phyloP scores from a whole-genome alignment of 2,329 filamentous ascomycete species.

The Cladosporium halotolerans region DNA sequence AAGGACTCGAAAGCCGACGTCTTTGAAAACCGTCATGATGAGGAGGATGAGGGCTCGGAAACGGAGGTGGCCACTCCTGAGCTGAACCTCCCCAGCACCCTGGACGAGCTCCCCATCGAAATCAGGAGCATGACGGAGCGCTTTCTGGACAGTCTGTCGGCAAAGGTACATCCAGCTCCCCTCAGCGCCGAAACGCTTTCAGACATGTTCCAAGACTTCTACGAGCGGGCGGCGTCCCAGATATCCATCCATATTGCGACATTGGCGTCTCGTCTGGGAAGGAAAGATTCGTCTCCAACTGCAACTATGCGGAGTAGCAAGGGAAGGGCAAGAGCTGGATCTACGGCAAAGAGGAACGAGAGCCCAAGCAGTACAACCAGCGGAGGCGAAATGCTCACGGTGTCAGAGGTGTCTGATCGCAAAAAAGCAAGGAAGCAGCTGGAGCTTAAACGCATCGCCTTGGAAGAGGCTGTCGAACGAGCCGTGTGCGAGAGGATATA shows the following conservation, averaged over 20 bases:
- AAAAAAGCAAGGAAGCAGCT: conserved; percentile 72
- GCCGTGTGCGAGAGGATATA: conserved; percentile 54
- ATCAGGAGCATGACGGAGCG: conserved; percentile 83
- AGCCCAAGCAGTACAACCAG: conserved; percentile 37
- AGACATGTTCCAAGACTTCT: conserved; percentile 91
- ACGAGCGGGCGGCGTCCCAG: conserved; percentile 69
- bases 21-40: conserved; percentile 36
- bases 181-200: conserved; percentile 77
- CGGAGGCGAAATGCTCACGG: conserved; percentile 69
- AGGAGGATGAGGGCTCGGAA: conserved; percentile 15
- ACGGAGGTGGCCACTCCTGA: conserved; percentile 23
- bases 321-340: conserved; percentile 35
- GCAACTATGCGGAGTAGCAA: conserved; percentile 17
- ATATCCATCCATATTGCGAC: conserved; percentile 82
- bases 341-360: conserved; percentile 30
- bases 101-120: conserved; percentile 90
- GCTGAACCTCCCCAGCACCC: conserved; percentile 53
- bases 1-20: conserved; percentile 35
- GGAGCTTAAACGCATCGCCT: conserved; percentile 65
- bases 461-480: conserved; percentile 90
- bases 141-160: conserved; percentile 84
- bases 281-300: conserved; percentile 33
- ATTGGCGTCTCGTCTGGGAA: conserved; percentile 65
- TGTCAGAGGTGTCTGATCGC: conserved; percentile 72
- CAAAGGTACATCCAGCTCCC: conserved; percentile 78